These are phyloP conservation scores for Geranomyces michiganensis DNA, from an alignment of 192 early-diverging fungal genomes.

Conservation along the genomic window DNA sequence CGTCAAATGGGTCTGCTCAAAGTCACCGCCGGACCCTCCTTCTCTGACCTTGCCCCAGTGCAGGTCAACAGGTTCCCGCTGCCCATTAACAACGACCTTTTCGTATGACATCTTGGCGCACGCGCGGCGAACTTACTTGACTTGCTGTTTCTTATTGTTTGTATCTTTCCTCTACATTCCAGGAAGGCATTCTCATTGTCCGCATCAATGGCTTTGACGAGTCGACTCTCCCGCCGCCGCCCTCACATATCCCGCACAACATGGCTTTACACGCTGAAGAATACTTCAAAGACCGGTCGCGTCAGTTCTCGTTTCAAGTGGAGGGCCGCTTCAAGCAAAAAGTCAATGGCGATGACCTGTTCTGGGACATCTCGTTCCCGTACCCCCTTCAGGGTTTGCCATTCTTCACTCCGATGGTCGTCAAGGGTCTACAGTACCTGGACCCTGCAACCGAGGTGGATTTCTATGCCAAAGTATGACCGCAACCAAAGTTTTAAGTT, in stretches of 20 bases:
- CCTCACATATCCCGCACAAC: slow-evolving; percentile 2
- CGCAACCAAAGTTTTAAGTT: too few species aligned
- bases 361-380: slow-evolving; percentile 33
- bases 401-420: slow-evolving; percentile 32
- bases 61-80: slow-evolving; percentile 30
- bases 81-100: slow-evolving; percentile 29
- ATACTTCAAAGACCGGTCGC: slow-evolving; percentile 25
- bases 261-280: slow-evolving; percentile 13
- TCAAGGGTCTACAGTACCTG: slow-evolving; percentile 33
- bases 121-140: too few species aligned
- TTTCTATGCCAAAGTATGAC: slow-evolving; percentile 24
- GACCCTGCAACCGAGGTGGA: slow-evolving; percentile 34
- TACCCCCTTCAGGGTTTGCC: slow-evolving; percentile 14
- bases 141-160: background rate
- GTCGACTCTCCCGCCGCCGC: slow-evolving; percentile 3
- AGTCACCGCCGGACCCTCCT: slow-evolving; percentile 18
- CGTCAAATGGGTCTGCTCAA: slow-evolving; percentile 7
- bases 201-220: slow-evolving; percentile 33
- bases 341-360: slow-evolving; percentile 37
- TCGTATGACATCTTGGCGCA: too few species aligned
- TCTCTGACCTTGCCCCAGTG: background rate
- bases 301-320: slow-evolving; percentile 32
- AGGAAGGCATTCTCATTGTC: slow-evolving; percentile 32
- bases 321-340: slow-evolving; percentile 31
- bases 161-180: background rate